These are phyloP conservation scores for Castanea sativa DNA, from an alignment of 306 rosid species.

Conservation along the genomic window DNA sequence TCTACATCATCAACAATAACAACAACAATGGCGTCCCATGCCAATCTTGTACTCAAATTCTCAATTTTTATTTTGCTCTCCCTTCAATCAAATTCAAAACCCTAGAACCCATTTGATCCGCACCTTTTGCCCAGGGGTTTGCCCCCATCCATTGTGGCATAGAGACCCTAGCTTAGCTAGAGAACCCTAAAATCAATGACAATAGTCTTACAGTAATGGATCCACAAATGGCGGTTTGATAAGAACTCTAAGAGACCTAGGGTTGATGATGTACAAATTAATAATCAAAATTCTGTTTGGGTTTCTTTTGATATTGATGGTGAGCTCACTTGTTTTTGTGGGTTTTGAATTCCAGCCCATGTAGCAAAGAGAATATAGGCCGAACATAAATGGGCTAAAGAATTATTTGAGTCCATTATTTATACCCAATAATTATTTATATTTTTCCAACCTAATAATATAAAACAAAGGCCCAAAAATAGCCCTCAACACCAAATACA, in stretches of 20 bases:
- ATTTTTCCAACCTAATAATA: too few species aligned
- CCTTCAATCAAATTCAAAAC: conserved; percentile 30
- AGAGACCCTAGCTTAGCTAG: conserved; percentile 35
- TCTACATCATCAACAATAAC: conserved; percentile 20
- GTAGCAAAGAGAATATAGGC: too few species aligned
- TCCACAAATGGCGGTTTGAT: conserved; percentile 33
- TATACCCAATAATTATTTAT: too few species aligned
- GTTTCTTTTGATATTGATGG: conserved; percentile 45
- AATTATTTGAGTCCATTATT: too few species aligned
- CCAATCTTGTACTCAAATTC: conserved; percentile 36
- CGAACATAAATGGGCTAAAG: too few species aligned
- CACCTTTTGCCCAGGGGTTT: conserved; percentile 8
- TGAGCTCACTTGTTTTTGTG: too few species aligned
- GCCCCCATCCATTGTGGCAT: conserved; percentile 19
- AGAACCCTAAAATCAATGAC: conserved; percentile 20
- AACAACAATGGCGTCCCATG: conserved; percentile 46
- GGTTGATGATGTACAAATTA: conserved; percentile 33
- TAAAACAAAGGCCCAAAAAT: too few species aligned
- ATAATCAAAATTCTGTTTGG: conserved; percentile 11
- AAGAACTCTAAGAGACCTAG: conserved; percentile 63
- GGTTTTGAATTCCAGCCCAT: too few species aligned
- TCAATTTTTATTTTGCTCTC: conserved; percentile 60
- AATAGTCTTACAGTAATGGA: conserved; percentile 9
- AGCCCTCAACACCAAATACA: too few species aligned
- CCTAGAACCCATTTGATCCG: conserved; percentile 27